Base-by-base conservation (phyloP, 495 filamentous ascomycete genomes). In the Xanthoparmelia taractica region DNA sequence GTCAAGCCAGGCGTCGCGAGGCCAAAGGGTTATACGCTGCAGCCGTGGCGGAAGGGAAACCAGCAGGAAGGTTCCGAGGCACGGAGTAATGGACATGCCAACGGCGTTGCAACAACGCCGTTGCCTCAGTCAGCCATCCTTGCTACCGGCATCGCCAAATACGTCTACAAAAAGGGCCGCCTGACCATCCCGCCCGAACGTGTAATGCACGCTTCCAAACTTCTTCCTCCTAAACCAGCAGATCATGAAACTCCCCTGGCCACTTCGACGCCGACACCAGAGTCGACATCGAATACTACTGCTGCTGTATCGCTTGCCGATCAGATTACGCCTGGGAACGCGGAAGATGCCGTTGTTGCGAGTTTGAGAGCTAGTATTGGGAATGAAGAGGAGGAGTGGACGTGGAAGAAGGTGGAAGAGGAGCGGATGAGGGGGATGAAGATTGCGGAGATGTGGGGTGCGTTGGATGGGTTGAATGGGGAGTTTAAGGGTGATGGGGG, bases 91-190 rank as follows among this genome's bases (percentile, higher is more conserved):
- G 63, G 47, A 29, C 13, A 8, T 57, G 57, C 25, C 31, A 55
- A 61, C 15, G 33, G 41, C 3, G 17, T 7, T 29, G 25, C 34
- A 29, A 40, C 34, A 29, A 40, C 29, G 13, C 13, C 27, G 8
- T 45, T 40, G 11, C 60, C 57, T 10, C 54, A 67, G 54, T 66
- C 66, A 1, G 56, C 76, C 29, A 78, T 97, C 40, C 84, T 87
- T 65, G 92, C 92, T 1, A 87, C 85, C 4, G 87, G 84, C 7
- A 67, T 97, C 18, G 87, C 84, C 67, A 93, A 95, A 77, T 97
- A 95, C 70, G 92, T 96, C 2, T 87, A 91, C 69, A 97, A 97
- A 77, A 83, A 89, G 69, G 92, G 92, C 0, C 78, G 94, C 23
- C 75, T 92, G 66, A 98, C 93, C 10, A 82, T 97, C 10, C 82